A percentile compares a stretch with the other conserved stretches of the same genome.
Conservation (phyloP, 2,329 filamentous ascomycete species). For the Ustilaginoidea virens region DNA sequence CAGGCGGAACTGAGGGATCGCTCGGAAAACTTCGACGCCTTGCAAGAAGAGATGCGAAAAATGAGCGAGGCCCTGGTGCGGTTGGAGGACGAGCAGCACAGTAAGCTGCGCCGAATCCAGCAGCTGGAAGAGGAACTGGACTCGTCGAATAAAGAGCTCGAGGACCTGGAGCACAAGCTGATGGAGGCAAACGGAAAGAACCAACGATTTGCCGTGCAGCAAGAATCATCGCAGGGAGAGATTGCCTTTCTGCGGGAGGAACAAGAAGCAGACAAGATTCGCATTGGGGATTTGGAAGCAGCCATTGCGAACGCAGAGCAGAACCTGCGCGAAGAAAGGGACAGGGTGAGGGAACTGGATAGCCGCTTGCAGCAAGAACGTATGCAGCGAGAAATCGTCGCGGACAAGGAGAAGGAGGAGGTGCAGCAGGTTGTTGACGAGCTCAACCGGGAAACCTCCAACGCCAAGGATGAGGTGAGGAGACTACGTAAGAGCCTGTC, state of each 20-base stretch:
- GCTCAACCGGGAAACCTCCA: conserved; percentile 69
- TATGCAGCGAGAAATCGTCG: conserved; percentile 73
- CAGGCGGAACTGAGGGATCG: conserved; percentile 59
- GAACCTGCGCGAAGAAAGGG: conserved; percentile 69
- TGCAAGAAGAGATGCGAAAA: conserved; percentile 86
- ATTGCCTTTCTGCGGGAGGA: conserved; percentile 93
- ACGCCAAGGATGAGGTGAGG: conserved; percentile 73
- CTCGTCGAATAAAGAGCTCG: conserved; percentile 75
- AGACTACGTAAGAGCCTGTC: conserved; percentile 70
- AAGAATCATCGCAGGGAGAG: conserved; percentile 83
- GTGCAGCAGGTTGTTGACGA: conserved; percentile 88
- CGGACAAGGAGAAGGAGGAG: conserved; percentile 83
- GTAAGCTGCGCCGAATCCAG: conserved; percentile 63
- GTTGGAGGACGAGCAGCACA: conserved; percentile 78
- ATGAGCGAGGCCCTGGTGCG: conserved; percentile 76
- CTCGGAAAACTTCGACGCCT: conserved; percentile 75
- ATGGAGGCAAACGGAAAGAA: conserved; percentile 77
- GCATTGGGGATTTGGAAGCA: conserved; percentile 85
- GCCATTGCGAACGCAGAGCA: conserved; percentile 67
- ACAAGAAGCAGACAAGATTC: conserved; percentile 94
- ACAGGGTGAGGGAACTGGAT: conserved; percentile 56
- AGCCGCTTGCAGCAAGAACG: conserved; percentile 65
- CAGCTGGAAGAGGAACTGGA: conserved; percentile 69
- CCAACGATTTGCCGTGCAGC: conserved; percentile 74
- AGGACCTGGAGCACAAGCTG: conserved; percentile 70